Evolutionary conservation across 345 rosid genomes (phyloP), one percentile per base, ranked within the genome.

Genomic region (Ceriops decandra): DNA sequence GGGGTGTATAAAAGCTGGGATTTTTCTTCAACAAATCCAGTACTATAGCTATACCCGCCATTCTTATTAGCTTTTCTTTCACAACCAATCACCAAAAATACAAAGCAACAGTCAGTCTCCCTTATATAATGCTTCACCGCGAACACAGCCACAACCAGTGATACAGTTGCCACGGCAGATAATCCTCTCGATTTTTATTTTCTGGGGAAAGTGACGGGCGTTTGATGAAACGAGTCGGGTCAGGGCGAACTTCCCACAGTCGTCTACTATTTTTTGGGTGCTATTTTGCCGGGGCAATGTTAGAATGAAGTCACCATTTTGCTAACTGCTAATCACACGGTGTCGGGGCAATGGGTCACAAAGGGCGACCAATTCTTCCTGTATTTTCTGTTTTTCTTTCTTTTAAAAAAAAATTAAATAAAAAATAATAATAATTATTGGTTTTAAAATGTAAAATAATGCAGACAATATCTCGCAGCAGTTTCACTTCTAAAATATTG

Each of bases 11-110:
- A 69, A 76, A 77, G 79, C 65, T 68, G 32, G 85, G 88, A 72
- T 86, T 85, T 80, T 84, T 91, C 89, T 83, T 77, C 60, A 85
- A 72, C 57, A 91, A 89, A 87, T 95, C 99, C 68, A 88, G 77
- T 33, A 88, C 69, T 73, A 91, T 60, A 13, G 96, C 87, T 72
- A 90, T 81, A 74, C 98, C 98, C 78, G 89, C 90, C 99, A 95
- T 95, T 68, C 77, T 70, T 68, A 57, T 20, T 42, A 27, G 20
- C 47, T 27, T 46, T 36, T 42, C 32, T 13, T 46, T 54, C 28
- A 46, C 30, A 59, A 31, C 30, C 10, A 69, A 51, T 54, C 68
- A 26, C 19, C 51, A 24, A 46, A 27, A 27, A 47, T 1, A 60
- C 31, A 49, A 60, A 70, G 52, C 10, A 15, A 33, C 35, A 7